A percentile compares a stretch with the other conserved stretches of the same genome.
Conservation (phyloP, 345 rosid genomes). For the Barbarea vulgaris region DNA sequence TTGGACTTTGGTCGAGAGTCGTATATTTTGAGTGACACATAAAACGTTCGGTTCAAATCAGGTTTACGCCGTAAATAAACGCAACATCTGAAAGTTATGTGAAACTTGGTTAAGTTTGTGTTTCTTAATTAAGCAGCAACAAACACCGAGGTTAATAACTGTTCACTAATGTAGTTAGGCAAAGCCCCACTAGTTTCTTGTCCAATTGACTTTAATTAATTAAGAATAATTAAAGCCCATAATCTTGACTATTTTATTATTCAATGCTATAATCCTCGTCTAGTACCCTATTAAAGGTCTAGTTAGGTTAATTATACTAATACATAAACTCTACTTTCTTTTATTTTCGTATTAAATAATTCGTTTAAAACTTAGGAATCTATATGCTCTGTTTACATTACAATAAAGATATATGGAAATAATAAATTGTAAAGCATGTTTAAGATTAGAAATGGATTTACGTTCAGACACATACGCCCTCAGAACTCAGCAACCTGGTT, state of each 20-base stretch:
- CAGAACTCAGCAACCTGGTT: neutral
- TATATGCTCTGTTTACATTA: neutral
- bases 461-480: neutral
- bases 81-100: neutral
- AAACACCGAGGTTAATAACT: neutral
- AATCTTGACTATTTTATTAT: constrained; percentile 5
- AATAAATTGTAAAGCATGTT: neutral
- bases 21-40: neutral
- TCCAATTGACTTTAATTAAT: constrained; percentile 23
- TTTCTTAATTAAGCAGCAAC: neutral
- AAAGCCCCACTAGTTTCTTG: constrained; percentile 20
- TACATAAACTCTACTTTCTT: neutral
- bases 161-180: constrained; percentile 22
- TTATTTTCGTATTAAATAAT: neutral
- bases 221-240: constrained; percentile 29
- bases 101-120: neutral
- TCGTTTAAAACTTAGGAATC: neutral
- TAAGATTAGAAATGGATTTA: neutral
- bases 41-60: neutral
- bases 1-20: neutral
- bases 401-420: neutral
- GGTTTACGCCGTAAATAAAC: neutral
- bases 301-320: constrained; percentile 16
- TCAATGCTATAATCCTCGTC: neutral
- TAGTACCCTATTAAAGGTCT: neutral